Base-by-base conservation (phyloP, 225 moss, liverwort and hornwort species). In the Physcomitrium patens region DNA sequence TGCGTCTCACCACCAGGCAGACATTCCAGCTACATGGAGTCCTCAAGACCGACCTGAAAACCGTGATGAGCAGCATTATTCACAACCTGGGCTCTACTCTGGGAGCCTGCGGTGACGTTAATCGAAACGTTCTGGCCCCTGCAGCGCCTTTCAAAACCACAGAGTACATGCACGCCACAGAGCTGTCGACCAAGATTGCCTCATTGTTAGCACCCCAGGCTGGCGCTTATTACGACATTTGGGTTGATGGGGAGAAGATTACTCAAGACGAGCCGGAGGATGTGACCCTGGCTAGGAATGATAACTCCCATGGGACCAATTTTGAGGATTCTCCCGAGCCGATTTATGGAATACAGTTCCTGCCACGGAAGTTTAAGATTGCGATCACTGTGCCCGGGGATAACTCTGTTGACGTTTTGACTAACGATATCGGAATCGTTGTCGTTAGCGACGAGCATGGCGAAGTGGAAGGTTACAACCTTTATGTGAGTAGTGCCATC, bases 21-120 rank as follows among this genome's bases (percentile, higher is more conserved):
- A 94, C 94, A 4, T 94, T 94, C 61, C 94, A 94, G 62, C 83
- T 94, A 19, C 94, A 94, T 55, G 94, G 94, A 46, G 94, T 94
- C 4, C 74, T 91, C 46, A 94, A 94, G 77, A 77, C 81, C 0
- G 75, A 94, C 62, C 60, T 94, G 60, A 94, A 91, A 64, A 82
- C 89, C 0, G 94, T 94, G 1, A 94, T 94, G 86, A 85, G 86
- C 67, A 89, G 83, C 18, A 86, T 94, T 2, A 89, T 94, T n/a
- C 81, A 79, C 66, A 92, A 83, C 67, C 67, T 94, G 85, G 94
- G 94, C 8, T 92, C 94, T 3, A 91, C 94, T 6, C 83, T 94
- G 16, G 94, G 94, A 22, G 94, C 94, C 2, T 94, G 94, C 51
- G 94, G 94, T 43, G 94, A 94, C 44, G 82, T 94, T 77, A 94